Base-by-base conservation (phyloP, 345 rosid genomes). In the Aurinia saxatilis region DNA sequence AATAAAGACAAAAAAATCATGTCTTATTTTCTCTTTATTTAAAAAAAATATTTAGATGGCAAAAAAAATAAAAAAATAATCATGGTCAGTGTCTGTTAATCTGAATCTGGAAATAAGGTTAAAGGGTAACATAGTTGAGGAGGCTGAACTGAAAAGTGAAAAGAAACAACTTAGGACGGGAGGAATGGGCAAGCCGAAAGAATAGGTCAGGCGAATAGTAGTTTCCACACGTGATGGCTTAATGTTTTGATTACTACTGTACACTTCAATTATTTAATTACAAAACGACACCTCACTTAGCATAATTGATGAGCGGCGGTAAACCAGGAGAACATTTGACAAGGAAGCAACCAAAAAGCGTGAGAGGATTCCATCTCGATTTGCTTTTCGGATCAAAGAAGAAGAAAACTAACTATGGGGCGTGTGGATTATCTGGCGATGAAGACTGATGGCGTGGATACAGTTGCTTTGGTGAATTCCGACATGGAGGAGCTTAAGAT, bases 391-490 rank as follows among this genome's bases (percentile, higher is more conserved):
- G 19, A n/a, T n/a, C n/a, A n/a, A n/a, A n/a, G n/a, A n/a, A n/a
- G n/a, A n/a, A n/a, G n/a, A n/a, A n/a, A n/a, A n/a, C n/a, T n/a
- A 48, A 18, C 0, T 12, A 14, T 86, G 97, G 89, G 84, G 62
- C 82, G 87, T 67, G 31, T 38, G 69, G 88, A 81, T 30, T 80
- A 80, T 60, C 70, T 92, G 70, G 84, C 77, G 29, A 82, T 87
- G 93, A 81, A 70, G 65, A 83, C 89, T 8, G 89, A 82, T 18
- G 62, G 83, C 59, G 65, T 61, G 5, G 79, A 53, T 2, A 60
- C 65, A 41, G 71, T 59, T 10, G 77, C 77, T n/a, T 37, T 79
- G 72, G 80, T 88, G 45, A 59, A 51, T 49, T 72, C 85, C 39
- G 96, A 88, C 61, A 11, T 86, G 49, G 72, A 67, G 44, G 92